Conservation (phyloP, 352 stramenopile genomes). For the Pythium rishiriense region DNA sequence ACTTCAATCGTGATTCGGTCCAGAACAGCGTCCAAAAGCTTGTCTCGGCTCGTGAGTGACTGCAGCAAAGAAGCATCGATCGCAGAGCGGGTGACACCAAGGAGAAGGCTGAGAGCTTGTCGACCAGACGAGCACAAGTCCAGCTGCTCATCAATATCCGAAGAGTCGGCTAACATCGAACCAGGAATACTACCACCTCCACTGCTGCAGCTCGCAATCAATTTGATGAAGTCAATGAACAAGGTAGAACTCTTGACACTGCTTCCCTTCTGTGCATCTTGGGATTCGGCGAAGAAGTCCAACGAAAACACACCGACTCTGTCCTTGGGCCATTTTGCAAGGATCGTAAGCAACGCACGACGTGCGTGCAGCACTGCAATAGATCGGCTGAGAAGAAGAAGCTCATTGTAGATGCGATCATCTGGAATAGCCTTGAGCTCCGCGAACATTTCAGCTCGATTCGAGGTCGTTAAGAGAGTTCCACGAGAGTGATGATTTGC, state of each 20-base stretch:
- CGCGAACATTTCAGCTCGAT: constrained; percentile 64
- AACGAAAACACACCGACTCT: constrained; percentile 62
- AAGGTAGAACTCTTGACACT: constrained; percentile 33
- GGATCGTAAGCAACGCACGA: constrained; percentile 67
- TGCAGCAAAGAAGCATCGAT: constrained; percentile 23
- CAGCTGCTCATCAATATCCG: constrained; percentile 18
- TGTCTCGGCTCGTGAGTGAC: constrained; percentile 12
- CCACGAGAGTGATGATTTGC: constrained; percentile 41
- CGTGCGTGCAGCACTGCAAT: constrained; percentile 83
- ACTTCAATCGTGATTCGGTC: constrained; percentile 65
- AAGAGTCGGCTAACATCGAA: constrained; percentile 25
- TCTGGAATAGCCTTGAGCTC: constrained; percentile 82
- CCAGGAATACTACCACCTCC: constrained; percentile 19
- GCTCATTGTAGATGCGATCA: constrained; percentile 74
- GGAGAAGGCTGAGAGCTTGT: constrained; percentile 16
- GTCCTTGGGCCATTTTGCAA: constrained; percentile 73
- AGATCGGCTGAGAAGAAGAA: constrained; percentile 72
- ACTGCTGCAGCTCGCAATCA: constrained; percentile 73
- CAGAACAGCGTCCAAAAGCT: constrained; percentile 56
- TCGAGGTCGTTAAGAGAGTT: constrained; percentile 33
- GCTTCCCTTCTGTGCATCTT: background rate
- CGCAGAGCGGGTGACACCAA: constrained; percentile 22
- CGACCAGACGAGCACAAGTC: constrained; percentile 27
- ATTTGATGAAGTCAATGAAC: constrained; percentile 86
- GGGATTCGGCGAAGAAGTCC: constrained; percentile 40